Percentiles rank a stretch among this genome's conserved stretches.
Conservation (phyloP, 139 green algal species). For the Nannochloris sp. region DNA sequence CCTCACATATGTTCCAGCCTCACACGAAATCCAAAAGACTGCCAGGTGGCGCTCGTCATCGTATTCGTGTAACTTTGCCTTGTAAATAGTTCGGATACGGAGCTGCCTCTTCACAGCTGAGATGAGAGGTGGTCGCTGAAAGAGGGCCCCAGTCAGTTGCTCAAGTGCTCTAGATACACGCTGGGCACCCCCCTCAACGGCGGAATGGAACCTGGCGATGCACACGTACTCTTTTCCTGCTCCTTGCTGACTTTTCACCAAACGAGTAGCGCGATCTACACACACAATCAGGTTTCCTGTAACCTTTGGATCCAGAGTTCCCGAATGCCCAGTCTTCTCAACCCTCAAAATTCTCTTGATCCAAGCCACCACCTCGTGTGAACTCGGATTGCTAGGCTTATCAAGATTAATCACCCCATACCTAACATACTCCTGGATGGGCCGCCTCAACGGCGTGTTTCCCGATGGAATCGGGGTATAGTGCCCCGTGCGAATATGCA, state of each 20-base stretch:
- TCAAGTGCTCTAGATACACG: conserved; percentile 61
- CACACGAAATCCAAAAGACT: conserved; percentile 94
- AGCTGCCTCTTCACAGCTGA: conserved; percentile 98
- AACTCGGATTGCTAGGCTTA: conserved; percentile 95
- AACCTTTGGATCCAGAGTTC: conserved; percentile 92
- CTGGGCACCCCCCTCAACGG: conserved; percentile 49
- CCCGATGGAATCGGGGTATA: conserved; percentile 96
- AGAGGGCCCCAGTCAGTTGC: conserved; percentile 65
- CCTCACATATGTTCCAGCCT: conserved; percentile 94
- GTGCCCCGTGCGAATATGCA: conserved; percentile 91
- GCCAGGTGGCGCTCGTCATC: conserved; percentile 88
- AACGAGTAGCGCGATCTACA: conserved; percentile 90
- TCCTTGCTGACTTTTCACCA: conserved; percentile 98
- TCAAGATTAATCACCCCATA: conserved; percentile 98
- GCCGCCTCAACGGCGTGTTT: conserved; percentile 77
- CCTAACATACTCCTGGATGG: conserved; percentile 86
- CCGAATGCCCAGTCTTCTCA: conserved; percentile 96
- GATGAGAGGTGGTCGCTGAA: conserved; percentile 96
- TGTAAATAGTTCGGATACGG: conserved; percentile 94
- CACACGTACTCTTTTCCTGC: conserved; percentile 98
- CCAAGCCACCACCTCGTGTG: conserved; percentile 96
- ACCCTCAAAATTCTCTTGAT: conserved; percentile 91
- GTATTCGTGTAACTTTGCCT: conserved; percentile 89
- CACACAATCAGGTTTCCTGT: conserved; percentile 96
- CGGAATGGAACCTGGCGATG: conserved; percentile 71